Base-by-base conservation (phyloP, 2,329 filamentous ascomycete species). In the Exophiala oligosperma region DNA sequence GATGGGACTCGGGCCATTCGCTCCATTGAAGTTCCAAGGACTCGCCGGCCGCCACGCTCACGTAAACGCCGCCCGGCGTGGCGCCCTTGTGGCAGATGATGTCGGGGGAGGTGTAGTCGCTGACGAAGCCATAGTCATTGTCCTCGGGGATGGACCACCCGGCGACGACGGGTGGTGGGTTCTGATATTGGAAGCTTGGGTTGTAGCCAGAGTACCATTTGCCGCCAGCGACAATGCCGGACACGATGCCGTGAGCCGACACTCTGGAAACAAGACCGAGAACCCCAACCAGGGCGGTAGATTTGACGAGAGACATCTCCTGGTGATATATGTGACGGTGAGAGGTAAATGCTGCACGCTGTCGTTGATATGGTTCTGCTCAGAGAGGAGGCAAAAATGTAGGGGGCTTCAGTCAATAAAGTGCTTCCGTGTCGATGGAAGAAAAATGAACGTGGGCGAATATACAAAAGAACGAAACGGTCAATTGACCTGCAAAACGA, bases 1-100 rank as follows among this genome's bases (percentile, higher is more conserved):
- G 78, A 74, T 90, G 83, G 54, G 78, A 81, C 8, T 81, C 76
- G n/a, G 86, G 86, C 87, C 87, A 90, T 14, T 76, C 75, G 57
- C 78, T 82, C 87, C 86, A 89, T 66, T 83, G 78, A 49, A 89
- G 72, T 58, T 81, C 75, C 64, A 89, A 70, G 7, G 76, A 77
- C 62, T 77, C 76, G 61, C 87, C 87, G 12, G 86, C 87, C n/a
- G 78, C 75, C 38, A 88, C 80, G n/a, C 79, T 74, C 17, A 81
- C 83, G 61, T 78, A 76, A 57, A 78, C 74, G 14, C 72, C 66
- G 40, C 78, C 82, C n/a, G 79, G 77, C 29, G 77, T 76, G 29
- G 80, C 84, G 44, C 73, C 72, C 69, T 77, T 77, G 77, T 89
- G 86, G 76, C 84, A 87, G 73, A 85, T 83, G 63, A 87, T 85